Evolutionary conservation across 1,284 basidiomycete genomes (phyloP).

Genomic region (Peniophora sp.): DNA sequence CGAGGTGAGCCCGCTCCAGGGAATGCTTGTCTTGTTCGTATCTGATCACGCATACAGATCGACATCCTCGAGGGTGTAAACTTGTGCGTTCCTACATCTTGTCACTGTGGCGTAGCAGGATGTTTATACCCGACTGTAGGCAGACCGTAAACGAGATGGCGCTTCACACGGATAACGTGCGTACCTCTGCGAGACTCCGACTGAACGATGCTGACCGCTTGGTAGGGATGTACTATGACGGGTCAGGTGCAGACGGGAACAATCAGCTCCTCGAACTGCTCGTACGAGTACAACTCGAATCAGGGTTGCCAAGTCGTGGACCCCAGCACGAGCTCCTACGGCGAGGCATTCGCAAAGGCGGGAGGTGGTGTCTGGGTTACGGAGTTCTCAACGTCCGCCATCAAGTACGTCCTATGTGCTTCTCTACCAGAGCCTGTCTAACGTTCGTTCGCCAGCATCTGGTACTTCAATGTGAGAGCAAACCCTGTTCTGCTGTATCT

Average conservation of each 20-base stretch:
- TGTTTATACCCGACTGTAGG: background rate
- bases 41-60: no score
- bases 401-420: background rate
- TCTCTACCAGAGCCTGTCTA: background rate
- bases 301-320: background rate
- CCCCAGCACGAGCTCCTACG: background rate
- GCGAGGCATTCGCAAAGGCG: background rate
- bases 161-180: background rate
- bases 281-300: background rate
- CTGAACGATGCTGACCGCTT: no score
- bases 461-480: background rate
- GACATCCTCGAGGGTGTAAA: background rate
- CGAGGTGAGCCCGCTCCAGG: conserved; percentile 20
- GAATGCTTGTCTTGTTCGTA: no score
- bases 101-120: background rate
- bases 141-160: background rate
- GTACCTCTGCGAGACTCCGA: background rate
- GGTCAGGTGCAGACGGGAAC: background rate
- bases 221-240: background rate
- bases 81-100: background rate
- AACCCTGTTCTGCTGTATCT: background rate
- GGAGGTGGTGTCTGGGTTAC: background rate
- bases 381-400: background rate
- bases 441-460: background rate
- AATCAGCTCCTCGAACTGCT: background rate